Evolutionary conservation across 768 basidiomycete genomes (phyloP).

Genomic region (Xerocomellus chrysenteron): DNA sequence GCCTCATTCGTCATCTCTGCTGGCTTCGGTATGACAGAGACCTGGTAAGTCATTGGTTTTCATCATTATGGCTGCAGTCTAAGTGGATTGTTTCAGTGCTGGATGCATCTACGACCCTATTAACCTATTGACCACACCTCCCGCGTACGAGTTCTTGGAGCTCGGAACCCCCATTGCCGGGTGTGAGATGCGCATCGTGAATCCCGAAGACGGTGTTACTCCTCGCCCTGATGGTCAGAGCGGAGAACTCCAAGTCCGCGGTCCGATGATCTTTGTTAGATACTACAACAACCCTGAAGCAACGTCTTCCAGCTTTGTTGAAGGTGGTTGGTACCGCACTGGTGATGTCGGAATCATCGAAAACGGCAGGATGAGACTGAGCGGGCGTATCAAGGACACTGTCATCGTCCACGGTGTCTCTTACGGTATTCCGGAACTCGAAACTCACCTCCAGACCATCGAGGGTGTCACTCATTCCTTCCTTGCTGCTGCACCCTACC

Average conservation of each 20-base stretch:
- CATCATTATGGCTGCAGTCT: not conserved
- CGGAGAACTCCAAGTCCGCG: conserved; percentile 43
- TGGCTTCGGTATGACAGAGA: conserved; percentile 40
- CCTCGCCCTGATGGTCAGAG: conserved; percentile 30
- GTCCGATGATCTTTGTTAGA: conserved; percentile 38
- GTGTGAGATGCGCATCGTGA: conserved; percentile 37
- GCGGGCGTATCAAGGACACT: conserved; percentile 43
- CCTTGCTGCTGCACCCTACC: conserved; percentile 39
- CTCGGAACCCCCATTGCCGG: conserved; percentile 32
- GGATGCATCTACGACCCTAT: conserved; percentile 41
- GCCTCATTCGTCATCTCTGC: conserved; percentile 37
- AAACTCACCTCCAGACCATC: conserved; percentile 40
- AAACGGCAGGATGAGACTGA: conserved; percentile 35
- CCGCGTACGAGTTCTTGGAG: conserved; percentile 37
- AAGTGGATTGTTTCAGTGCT: conserved; percentile 20
- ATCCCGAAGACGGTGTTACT: conserved; percentile 29
- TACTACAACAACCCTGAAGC: conserved; percentile 51
- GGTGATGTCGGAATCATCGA: conserved; percentile 49
- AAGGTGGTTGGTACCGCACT: conserved; percentile 57
- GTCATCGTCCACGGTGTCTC: conserved; percentile 46
- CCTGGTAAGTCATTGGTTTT: conserved; percentile 26
- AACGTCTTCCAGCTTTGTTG: conserved; percentile 45
- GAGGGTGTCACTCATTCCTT: conserved; percentile 35
- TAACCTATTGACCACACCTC: conserved; percentile 18
- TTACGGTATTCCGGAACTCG: conserved; percentile 38